Evolutionary conservation across 768 basidiomycete genomes (phyloP), one percentile per base, ranked within the genome.

Genomic region (Pleurotus eryngii): DNA sequence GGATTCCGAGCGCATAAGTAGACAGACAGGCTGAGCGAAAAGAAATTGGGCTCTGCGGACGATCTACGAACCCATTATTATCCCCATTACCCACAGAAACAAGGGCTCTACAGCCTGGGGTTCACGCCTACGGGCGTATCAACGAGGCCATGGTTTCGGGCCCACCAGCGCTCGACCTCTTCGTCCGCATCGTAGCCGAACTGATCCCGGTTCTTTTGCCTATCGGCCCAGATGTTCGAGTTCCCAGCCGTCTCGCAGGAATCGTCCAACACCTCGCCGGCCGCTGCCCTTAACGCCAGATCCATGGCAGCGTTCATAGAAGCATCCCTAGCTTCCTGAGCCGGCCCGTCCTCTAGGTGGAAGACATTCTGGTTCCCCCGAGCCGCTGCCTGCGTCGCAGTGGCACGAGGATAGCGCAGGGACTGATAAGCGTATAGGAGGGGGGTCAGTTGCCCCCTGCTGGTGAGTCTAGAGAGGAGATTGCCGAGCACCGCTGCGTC

Each of bases 161-260:
- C 30, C 30, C 80, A 83, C 80, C 82, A 85, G 55, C 62, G 63
- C 46, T 83, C 79, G 5, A 76, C 81, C 37, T 70, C 81, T 8
- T 24, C 66, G 46, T 84, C 82, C 0, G 81, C 80, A 57, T 85
- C 82, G 58, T 84, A 84, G 12, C 74, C 72, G 66, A 83, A 85
- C 62, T 80, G 76, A 4, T 60, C 61, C 37, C 47, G 57, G 53
- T 68, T 83, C 74, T 82, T 83, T 50, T 65, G 68, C 62, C 72
- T 75, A 64, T 86, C 83, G 4, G 82, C 81, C 84, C 84, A 85
- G 59, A 81, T 75, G 59, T 85, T 85, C 56, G 74, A 70, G 60
- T 77, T 82, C 22, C 72, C 71, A 14, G 24, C 56, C 58, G 60
- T 51, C 47, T 35, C 61, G 58, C 57, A 49, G 58, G 59, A 26